Percentiles rank a stretch among this genome's conserved stretches.
Evolutionary conservation across 805 yeast species (phyloP).

Genomic region (Candida hispaniensis): DNA sequence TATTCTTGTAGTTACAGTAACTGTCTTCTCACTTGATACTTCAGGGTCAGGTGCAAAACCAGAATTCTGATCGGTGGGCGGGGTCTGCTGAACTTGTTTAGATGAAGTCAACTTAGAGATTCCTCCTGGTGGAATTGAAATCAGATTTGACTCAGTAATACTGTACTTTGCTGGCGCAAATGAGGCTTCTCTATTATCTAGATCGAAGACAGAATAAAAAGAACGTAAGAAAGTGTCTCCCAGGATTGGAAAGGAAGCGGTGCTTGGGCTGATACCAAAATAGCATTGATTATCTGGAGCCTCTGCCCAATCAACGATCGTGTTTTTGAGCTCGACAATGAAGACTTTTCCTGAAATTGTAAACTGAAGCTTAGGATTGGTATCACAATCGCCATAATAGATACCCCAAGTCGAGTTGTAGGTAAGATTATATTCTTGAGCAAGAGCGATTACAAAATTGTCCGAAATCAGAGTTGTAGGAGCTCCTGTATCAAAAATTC

Average conservation of each 20-base stretch:
- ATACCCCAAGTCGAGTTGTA: conserved; percentile 18
- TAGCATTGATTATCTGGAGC: conserved; percentile 20
- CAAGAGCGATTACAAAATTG: conserved; percentile 4
- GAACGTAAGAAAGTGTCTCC: conserved; percentile 60
- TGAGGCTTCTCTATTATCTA: conserved; percentile 46
- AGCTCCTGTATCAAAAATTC: conserved; percentile 49
- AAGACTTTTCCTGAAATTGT: conserved; percentile 16
- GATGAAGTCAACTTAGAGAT: conserved; percentile 18
- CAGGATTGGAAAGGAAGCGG: conserved; percentile 22
- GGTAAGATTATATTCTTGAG: conserved; percentile 4
- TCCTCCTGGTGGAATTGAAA: conserved; percentile 20
- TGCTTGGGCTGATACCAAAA: conserved; percentile 27
- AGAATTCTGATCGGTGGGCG: too few relatives aligned
- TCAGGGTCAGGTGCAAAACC: too few relatives aligned
- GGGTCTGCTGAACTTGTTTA: conserved; percentile 11
- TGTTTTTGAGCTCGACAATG: conserved; percentile 12
- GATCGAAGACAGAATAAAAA: conserved; percentile 57
- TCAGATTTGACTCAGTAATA: conserved; percentile 20
- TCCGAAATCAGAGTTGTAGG: conserved; percentile 41
- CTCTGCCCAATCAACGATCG: conserved; percentile 12
- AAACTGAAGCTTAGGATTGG: conserved; percentile 19
- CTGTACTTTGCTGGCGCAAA: conserved; percentile 38
- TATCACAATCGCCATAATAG: conserved; percentile 15
- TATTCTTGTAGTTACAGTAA: too few relatives aligned
- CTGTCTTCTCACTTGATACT: too few relatives aligned